Percentiles rank a stretch among this genome's conserved stretches.
phyloP scores from a whole-genome alignment of 192 early-diverging fungal genomes.

The Mortierella antarctica region DNA sequence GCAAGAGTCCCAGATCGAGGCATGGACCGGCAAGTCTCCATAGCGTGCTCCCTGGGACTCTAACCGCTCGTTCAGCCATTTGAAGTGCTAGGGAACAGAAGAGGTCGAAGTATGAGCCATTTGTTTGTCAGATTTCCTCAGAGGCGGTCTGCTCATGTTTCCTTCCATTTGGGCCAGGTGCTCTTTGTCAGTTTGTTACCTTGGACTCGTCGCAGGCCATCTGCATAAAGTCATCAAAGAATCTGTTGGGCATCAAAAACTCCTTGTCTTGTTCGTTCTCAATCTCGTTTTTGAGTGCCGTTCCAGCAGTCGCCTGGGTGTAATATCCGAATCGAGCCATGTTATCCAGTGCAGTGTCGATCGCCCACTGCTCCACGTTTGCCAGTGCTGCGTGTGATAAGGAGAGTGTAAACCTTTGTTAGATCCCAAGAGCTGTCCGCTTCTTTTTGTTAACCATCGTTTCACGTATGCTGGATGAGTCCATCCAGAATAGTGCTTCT shows the following conservation, averaged over 20 bases:
- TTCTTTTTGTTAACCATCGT: background rate
- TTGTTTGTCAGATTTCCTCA: no score
- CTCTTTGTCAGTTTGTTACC: slow-evolving; percentile 10
- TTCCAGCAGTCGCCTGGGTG: slow-evolving; percentile 39
- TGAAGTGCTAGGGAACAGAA: slow-evolving; percentile 61
- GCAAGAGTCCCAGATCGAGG: slow-evolving; percentile 76
- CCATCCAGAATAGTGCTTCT: background rate
- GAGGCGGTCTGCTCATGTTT: background rate
- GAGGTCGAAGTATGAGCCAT: background rate
- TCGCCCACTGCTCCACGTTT: slow-evolving; percentile 78
- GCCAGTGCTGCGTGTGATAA: slow-evolving; percentile 52
- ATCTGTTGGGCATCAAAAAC: slow-evolving; percentile 51
- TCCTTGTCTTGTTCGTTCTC: slow-evolving; percentile 25
- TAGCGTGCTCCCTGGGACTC: slow-evolving; percentile 61
- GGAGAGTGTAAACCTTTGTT: background rate
- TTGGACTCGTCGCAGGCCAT: slow-evolving; percentile 73
- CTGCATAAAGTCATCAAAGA: slow-evolving; percentile 66
- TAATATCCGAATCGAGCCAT: slow-evolving; percentile 64
- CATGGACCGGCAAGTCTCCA: slow-evolving; percentile 68
- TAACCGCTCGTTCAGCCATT: slow-evolving; percentile 61
- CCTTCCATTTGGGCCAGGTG: no score
- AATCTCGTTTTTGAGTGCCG: slow-evolving; percentile 18
- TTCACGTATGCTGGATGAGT: background rate
- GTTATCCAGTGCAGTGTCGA: slow-evolving; percentile 75
- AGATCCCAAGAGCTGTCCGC: background rate